Conservation (phyloP, 495 filamentous ascomycete genomes). For the Glutinoglossum americanum region DNA sequence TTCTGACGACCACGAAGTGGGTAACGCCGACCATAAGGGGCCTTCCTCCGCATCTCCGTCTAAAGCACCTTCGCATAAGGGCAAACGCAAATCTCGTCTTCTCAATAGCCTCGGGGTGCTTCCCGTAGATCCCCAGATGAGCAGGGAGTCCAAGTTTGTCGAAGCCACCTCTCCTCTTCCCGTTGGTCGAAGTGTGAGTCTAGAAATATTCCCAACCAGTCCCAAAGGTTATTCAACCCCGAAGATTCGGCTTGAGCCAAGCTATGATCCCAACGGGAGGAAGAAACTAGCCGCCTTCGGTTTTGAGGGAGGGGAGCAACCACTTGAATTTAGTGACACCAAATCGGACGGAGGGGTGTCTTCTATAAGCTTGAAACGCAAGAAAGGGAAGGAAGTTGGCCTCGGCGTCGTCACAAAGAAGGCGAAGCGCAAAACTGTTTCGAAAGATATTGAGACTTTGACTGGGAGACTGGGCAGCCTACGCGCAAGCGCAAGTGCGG, state of each 20-base stretch:
- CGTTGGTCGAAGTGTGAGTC: background rate
- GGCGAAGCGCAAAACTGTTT: background rate
- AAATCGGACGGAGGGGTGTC: background rate
- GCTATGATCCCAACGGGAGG: slow-evolving; percentile 1
- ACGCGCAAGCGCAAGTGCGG: background rate
- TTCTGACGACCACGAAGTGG: slow-evolving; percentile 9
- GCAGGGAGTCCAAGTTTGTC: slow-evolving; percentile 6
- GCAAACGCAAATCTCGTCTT: background rate
- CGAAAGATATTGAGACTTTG: background rate
- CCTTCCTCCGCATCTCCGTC: background rate
- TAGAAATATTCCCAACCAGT: slow-evolving; percentile 13
- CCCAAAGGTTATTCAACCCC: slow-evolving; percentile 17
- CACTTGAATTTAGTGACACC: background rate
- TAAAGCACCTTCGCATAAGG: background rate
- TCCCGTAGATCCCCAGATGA: background rate
- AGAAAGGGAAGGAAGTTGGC: background rate
- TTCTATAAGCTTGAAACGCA: background rate
- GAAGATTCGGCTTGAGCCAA: slow-evolving; percentile 11
- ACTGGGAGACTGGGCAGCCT: background rate
- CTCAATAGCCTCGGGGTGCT: background rate
- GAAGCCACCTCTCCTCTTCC: slow-evolving; percentile 4
- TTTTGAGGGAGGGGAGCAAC: slow-evolving; percentile 4
- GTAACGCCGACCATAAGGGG: background rate
- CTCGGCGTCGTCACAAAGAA: background rate
- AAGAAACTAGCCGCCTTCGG: slow-evolving; percentile 2